These are phyloP conservation scores for Spathaspora girioi DNA, from an alignment of 805 yeast species.

Conservation along the genomic window DNA sequence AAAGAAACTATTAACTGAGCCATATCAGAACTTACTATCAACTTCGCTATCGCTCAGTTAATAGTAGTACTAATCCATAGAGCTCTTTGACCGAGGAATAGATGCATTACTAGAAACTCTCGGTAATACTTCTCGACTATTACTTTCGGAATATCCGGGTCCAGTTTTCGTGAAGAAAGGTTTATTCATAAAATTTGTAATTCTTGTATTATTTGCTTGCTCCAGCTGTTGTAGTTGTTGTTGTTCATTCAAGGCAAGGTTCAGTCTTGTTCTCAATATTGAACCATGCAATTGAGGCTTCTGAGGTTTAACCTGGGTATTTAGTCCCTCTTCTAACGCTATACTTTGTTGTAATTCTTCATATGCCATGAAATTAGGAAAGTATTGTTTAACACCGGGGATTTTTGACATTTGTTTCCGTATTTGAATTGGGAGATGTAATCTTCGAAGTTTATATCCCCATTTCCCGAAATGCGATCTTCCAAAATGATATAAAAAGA, in stretches of 20 bases:
- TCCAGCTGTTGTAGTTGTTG: conserved; percentile 5
- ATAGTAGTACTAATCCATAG: conserved; percentile 3
- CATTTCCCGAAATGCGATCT: conserved; percentile 7
- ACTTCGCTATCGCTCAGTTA: too few relatives aligned
- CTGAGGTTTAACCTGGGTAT: background rate
- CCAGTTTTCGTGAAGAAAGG: conserved; percentile 24
- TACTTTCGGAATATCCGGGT: conserved; percentile 11
- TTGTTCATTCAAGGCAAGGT: conserved; percentile 22
- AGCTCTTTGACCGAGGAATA: conserved; percentile 9
- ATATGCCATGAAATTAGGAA: background rate
- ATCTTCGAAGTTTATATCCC: conserved; percentile 10
- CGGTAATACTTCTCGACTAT: conserved; percentile 24
- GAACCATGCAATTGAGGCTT: conserved; percentile 9
- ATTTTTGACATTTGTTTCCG: conserved; percentile 11
- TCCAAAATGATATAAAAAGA: conserved; percentile 16
- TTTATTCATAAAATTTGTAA: conserved; percentile 28
- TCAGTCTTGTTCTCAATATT: conserved; percentile 35
- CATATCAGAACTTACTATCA: background rate
- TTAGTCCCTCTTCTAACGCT: conserved; percentile 6
- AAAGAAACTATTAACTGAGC: too few relatives aligned
- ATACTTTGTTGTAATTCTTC: conserved; percentile 4
- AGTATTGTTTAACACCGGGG: conserved; percentile 15
- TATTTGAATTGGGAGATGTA: conserved; percentile 11
- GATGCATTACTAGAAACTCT: conserved; percentile 17
- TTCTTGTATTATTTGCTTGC: conserved; percentile 1